Base-by-base conservation (phyloP, 1,284 basidiomycete species). In the Blastosporella zonata region DNA sequence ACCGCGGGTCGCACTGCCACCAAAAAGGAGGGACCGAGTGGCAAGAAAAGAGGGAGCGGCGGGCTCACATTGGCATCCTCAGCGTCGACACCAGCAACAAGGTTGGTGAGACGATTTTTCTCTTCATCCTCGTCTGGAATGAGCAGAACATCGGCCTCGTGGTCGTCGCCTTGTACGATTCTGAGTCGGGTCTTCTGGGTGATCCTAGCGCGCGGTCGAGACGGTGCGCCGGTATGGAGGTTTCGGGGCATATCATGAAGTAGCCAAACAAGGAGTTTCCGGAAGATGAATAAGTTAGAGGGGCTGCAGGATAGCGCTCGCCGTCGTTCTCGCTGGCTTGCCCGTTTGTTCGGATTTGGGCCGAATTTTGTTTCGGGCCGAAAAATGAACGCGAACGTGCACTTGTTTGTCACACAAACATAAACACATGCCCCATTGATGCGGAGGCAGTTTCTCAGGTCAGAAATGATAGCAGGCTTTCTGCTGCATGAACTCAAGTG, bases 181-280 rank as follows among this genome's bases (percentile, higher is more conserved):
- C 84, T 84, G 63, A 93, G 84, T 56, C 87, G 84, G 61, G 87
- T 90, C 77, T 93, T 93, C 76, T 92, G 91, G 69, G 88, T 93
- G 72, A 93, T 86, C 67, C 90, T 82, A 70, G 88, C 88, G 68
- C 87, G 83, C 67, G 87, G 78, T 70, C 88, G 84, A 58, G 84
- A 81, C 51, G 83, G 83, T 62, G 83, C 78, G 67, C 79, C 82
- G 70, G 81, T 68, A 68, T 79, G 81, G 61, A 82, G 82, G 69
- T 81, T 82, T 66, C 85, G 84, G 75, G 85, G 85, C 85, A 88
- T 88, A 68, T 81, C 82, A 87, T 86, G 80, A 79, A 80, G 64
- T 42, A 65, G 58, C 52, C 50, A 56, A 50, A 54, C 55, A 50
- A 46, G 54, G 47, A 53, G 53, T 55, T 49, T 56, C 46, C 55